These are phyloP conservation scores for Linum trigynum DNA, from an alignment of 345 rosid genomes.

Conservation along the genomic window DNA sequence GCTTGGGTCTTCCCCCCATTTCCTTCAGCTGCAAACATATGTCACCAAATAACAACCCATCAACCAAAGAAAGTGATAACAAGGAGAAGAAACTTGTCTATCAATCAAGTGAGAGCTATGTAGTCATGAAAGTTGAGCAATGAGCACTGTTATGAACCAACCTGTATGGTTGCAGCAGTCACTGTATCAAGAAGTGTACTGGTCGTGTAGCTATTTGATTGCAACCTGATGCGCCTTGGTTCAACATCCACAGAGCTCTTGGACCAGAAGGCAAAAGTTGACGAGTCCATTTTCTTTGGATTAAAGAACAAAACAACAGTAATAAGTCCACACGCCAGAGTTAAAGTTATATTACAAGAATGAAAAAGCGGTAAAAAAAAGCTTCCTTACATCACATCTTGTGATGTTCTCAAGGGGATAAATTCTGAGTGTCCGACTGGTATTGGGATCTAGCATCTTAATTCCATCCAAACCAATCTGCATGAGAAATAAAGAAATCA, in stretches of 20 bases:
- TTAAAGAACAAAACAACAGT: conserved; percentile 1
- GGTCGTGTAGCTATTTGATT: conserved; percentile 83
- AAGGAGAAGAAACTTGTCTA: neutral
- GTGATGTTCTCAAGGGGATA: conserved; percentile 92
- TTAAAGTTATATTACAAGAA: neutral
- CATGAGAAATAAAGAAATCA: conserved; percentile 8
- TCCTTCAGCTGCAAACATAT: conserved; percentile 62
- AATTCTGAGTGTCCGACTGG: conserved; percentile 76
- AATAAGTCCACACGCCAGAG: conserved; percentile 6
- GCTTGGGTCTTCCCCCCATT: conserved; percentile 72
- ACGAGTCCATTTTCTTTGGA: conserved; percentile 61
- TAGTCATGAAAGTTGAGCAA: neutral
- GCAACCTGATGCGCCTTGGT: conserved; percentile 87
- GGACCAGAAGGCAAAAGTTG: conserved; percentile 92
- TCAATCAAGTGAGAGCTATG: neutral
- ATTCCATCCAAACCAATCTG: conserved; percentile 99
- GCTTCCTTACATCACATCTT: conserved; percentile 76
- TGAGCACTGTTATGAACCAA: conserved; percentile 11
- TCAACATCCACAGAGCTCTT: conserved; percentile 90
- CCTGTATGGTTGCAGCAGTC: conserved; percentile 99
- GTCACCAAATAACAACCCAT: neutral
- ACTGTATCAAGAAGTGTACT: conserved; percentile 81
- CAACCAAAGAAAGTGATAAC: neutral
- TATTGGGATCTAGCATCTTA: conserved; percentile 90
- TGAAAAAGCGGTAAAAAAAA: neutral